These are phyloP conservation scores for Graphiopsis chlorocephala DNA, from an alignment of 2,329 filamentous ascomycete genomes.

Conservation along the genomic window DNA sequence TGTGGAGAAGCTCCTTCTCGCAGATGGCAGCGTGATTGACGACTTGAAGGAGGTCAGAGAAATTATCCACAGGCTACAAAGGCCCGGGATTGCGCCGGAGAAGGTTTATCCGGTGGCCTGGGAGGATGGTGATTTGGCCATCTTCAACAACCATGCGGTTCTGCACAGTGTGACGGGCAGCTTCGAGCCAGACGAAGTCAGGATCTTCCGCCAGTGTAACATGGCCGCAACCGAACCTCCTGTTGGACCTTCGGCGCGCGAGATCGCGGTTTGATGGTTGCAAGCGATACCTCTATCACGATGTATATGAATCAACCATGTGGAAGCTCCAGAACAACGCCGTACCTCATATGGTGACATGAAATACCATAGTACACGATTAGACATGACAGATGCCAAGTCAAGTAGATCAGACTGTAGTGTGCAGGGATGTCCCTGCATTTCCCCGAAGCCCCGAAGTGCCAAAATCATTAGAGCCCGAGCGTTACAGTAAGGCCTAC, in stretches of 20 bases:
- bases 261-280: not conserved
- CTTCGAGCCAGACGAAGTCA: slow-evolving; percentile 69
- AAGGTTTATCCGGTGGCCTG: slow-evolving; percentile 73
- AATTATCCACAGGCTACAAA: slow-evolving; percentile 68
- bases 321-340: not conserved
- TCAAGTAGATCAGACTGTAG: not conserved
- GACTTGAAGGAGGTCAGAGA: slow-evolving; percentile 65
- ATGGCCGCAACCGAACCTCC: slow-evolving; percentile 64
- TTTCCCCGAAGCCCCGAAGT: not conserved
- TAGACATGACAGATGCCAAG: not conserved
- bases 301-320: not conserved
- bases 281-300: not conserved
- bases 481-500: not conserved
- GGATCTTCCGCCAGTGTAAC: slow-evolving; percentile 77
- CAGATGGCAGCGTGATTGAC: slow-evolving; percentile 66
- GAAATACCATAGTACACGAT: not conserved
- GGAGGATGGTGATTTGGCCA: slow-evolving; percentile 71
- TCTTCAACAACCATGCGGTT: slow-evolving; percentile 76
- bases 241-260: slow-evolving; percentile 45
- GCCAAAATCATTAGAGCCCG: not conserved
- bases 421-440: not conserved
- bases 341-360: not conserved
- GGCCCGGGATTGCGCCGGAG: slow-evolving; percentile 67
- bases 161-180: slow-evolving; percentile 73
- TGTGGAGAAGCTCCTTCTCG: slow-evolving; percentile 65